Evolutionary conservation across 768 basidiomycete genomes (phyloP), one percentile per base, ranked within the genome.

Genomic region (Podaxis mareebaensis): DNA sequence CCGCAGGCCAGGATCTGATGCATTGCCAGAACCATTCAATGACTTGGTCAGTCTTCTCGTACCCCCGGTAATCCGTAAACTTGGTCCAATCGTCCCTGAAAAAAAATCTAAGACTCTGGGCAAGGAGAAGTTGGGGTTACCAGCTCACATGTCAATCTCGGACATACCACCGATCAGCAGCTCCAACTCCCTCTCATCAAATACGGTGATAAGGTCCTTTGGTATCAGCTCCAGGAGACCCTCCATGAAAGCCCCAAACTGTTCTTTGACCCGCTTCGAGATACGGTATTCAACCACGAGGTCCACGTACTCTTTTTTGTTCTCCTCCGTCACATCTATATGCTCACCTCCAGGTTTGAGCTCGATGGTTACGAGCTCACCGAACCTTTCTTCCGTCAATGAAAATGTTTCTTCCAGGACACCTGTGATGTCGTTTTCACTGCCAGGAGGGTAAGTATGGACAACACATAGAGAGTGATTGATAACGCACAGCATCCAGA

Each of bases 21-120:
- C 90, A 92, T 73, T 95, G 88, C 95, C 95, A 96, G 82, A 96
- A 96, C 95, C 95, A 96, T 70, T 93, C 90, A 66, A 96, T 93
- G 64, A 92, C 90, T 71, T 92, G 88, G 71, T 93, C 92, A 3
- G 86, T 89, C 79, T 91, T 91, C 70, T 90, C 87, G 71, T 92
- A 93, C 4, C 91, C 89, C 58, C 93, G 88, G 72, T 96, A 96
- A 71, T 96, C 95, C 20, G 95, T 96, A 75, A 92, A 93, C 70
- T 94, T 93, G 68, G 89, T 91, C 94, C 94, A 95, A 70, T 95
- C 93, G 68, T 95, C 92, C 78, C 88, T 89, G 53, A 2, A 62
- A 30, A 59, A 54, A 54, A 53, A 26, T 65, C 60, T 63, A 36
- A 67, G 49, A 66, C 58, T 28, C 42, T 36, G 42, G 8, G 39